Conservation (phyloP, 208 protist genomes). For the Crithidia bombi region DNA sequence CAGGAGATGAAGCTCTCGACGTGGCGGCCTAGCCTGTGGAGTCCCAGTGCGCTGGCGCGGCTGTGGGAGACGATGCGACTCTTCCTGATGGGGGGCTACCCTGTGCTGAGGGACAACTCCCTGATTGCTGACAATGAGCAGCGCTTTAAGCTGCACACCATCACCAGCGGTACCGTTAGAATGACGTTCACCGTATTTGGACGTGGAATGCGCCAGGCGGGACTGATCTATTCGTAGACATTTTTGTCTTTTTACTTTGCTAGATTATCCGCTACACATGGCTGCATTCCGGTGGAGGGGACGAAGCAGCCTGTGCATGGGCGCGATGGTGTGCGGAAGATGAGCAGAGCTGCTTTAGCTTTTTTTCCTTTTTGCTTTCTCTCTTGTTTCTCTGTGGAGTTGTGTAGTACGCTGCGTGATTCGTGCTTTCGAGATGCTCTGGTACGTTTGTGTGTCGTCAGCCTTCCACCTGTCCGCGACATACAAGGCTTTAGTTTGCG, state of each 20-base stretch:
- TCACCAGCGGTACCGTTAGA: slow-evolving; percentile 71
- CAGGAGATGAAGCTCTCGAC: slow-evolving; percentile 74
- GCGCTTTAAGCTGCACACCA: slow-evolving; percentile 84
- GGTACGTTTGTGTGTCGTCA: too few relatives aligned
- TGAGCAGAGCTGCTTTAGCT: too few relatives aligned
- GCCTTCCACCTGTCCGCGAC: too few relatives aligned
- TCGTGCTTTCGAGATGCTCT: too few relatives aligned
- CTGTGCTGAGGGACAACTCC: slow-evolving; percentile 81
- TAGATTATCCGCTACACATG: too few relatives aligned
- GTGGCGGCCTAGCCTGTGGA: slow-evolving; percentile 85
- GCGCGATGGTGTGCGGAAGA: too few relatives aligned
- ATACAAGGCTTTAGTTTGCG: background rate
- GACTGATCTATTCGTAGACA: slow-evolving; percentile 39
- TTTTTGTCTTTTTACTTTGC: background rate
- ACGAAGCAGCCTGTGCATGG: too few relatives aligned
- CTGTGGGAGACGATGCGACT: slow-evolving; percentile 64
- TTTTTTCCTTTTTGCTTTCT: too few relatives aligned
- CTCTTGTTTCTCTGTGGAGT: too few relatives aligned
- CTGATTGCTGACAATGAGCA: slow-evolving; percentile 86
- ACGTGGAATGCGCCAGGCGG: slow-evolving; percentile 63
- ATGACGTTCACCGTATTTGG: slow-evolving; percentile 75
- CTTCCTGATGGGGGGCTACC: slow-evolving; percentile 78
- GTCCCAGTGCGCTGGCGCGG: slow-evolving; percentile 63
- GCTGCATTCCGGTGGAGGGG: too few relatives aligned
- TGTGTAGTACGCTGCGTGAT: too few relatives aligned